Percentiles rank a stretch among this genome's conserved stretches.
Conservation (phyloP, 2,329 filamentous ascomycete species). For the Colletotrichum navitas region DNA sequence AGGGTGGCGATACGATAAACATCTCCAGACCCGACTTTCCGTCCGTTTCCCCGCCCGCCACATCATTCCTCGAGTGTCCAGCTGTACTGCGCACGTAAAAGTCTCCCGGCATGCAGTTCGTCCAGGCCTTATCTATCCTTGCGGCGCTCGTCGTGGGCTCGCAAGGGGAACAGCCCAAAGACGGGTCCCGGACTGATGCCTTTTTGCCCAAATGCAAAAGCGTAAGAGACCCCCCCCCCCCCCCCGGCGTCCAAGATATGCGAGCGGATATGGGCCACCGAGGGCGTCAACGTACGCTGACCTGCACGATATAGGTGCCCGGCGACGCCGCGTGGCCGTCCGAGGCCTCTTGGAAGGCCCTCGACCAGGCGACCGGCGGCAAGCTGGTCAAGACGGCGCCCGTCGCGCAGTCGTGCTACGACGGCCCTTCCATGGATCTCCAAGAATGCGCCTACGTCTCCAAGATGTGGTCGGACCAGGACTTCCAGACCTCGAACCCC, state of each 20-base stretch:
- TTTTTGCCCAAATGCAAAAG: not conserved
- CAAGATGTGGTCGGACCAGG: slow-evolving; percentile 46
- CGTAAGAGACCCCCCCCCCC: not conserved
- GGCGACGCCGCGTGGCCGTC: slow-evolving; percentile 46
- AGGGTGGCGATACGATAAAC: not conserved
- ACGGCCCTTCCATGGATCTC: slow-evolving; percentile 43
- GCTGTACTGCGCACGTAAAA: too few relatives aligned
- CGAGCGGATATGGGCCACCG: too few relatives aligned
- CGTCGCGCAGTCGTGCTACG: slow-evolving; percentile 47
- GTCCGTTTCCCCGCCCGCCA: not conserved
- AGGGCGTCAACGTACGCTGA: not conserved
- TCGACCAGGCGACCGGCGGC: slow-evolving; percentile 42
- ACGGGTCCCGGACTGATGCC: not conserved
- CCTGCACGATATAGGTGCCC: slow-evolving; percentile 41
- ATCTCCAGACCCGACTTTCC: not conserved
- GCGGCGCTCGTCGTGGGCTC: not conserved
- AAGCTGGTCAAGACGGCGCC: slow-evolving; percentile 46
- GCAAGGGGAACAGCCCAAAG: not conserved
- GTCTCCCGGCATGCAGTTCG: not conserved
- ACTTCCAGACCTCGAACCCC: slow-evolving; percentile 46
- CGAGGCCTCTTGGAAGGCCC: slow-evolving; percentile 36
- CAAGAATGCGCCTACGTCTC: slow-evolving; percentile 43
- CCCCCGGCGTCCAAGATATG: not conserved
- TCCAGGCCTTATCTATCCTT: not conserved
- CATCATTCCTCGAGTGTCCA: not conserved